Evolutionary conservation across 306 rosid species (phyloP).

Genomic region (Potentilla sterilis): DNA sequence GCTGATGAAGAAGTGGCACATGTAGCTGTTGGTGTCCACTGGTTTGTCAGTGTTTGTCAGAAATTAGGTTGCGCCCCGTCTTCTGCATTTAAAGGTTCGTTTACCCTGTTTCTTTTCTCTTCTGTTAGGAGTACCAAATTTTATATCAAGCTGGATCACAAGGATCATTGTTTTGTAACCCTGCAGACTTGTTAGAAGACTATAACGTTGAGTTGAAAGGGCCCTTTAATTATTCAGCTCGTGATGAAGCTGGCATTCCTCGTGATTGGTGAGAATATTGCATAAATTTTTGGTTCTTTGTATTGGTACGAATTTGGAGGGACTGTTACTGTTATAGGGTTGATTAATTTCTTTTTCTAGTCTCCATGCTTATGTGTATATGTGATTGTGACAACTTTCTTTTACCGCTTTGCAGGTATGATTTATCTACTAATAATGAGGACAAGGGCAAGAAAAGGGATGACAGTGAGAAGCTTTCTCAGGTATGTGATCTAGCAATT

Average conservation of each 20-base stretch:
- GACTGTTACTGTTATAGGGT: background rate
- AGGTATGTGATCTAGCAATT: slow-evolving; percentile 37
- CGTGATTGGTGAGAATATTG: slow-evolving; percentile 72
- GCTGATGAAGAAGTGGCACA: slow-evolving; percentile 97
- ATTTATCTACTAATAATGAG: slow-evolving; percentile 32
- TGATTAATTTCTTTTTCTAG: background rate
- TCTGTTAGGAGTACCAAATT: background rate
- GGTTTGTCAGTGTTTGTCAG: slow-evolving; percentile 75
- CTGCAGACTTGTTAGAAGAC: slow-evolving; percentile 75
- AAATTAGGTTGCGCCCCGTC: slow-evolving; percentile 65
- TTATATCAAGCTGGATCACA: slow-evolving; percentile 25
- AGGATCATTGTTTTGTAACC: slow-evolving; percentile 12
- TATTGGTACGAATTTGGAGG: background rate
- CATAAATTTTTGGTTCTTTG: slow-evolving; percentile 2
- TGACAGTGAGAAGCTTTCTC: slow-evolving; percentile 50
- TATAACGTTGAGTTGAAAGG: slow-evolving; percentile 80
- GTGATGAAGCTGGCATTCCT: slow-evolving; percentile 92
- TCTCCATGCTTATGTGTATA: background rate
- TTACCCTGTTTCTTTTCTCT: slow-evolving; percentile 19
- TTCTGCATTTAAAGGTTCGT: slow-evolving; percentile 74
- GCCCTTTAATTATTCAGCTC: slow-evolving; percentile 85
- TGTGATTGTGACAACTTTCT: background rate
- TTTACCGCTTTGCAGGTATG: slow-evolving; percentile 57
- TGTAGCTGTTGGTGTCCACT: slow-evolving; percentile 85
- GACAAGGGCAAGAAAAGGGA: slow-evolving; percentile 35